phyloP scores from a whole-genome alignment of 768 basidiomycete genomes.

The Hygrophoropsis aurantiaca region DNA sequence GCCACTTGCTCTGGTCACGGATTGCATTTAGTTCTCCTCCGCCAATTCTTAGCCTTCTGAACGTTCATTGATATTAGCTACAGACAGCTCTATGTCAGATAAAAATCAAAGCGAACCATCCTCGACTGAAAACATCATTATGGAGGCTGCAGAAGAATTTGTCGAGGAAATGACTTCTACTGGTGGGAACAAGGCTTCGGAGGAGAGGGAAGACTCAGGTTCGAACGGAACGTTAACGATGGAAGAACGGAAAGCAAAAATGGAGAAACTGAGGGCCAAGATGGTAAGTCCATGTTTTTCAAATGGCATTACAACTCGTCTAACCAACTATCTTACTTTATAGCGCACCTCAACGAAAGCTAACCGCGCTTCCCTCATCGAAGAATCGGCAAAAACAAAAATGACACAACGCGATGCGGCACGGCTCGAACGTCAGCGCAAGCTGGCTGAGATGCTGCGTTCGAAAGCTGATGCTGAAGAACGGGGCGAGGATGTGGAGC shows the following conservation, averaged over 20 bases:
- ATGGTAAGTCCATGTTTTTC: slow-evolving; percentile 60
- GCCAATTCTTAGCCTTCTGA: not conserved
- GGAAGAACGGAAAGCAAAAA: slow-evolving; percentile 75
- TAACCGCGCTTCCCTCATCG: slow-evolving; percentile 83
- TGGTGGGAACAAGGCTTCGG: slow-evolving; percentile 15
- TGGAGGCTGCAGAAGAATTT: slow-evolving; percentile 29
- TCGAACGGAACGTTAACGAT: slow-evolving; percentile 45
- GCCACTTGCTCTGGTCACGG: too few relatives aligned
- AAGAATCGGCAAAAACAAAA: slow-evolving; percentile 80
- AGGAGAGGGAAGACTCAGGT: slow-evolving; percentile 5
- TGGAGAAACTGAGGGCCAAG: slow-evolving; percentile 72
- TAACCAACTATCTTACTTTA: not conserved
- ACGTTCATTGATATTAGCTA: slow-evolving; percentile 12
- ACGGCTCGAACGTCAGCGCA: slow-evolving; percentile 85
- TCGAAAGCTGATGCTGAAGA: slow-evolving; percentile 88
- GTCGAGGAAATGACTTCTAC: slow-evolving; percentile 24
- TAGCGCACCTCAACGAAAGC: slow-evolving; percentile 77
- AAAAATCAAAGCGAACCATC: too few relatives aligned
- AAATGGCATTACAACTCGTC: not conserved
- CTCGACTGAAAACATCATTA: too few relatives aligned
- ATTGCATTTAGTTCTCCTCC: not conserved
- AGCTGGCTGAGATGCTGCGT: slow-evolving; percentile 84
- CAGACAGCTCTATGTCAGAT: slow-evolving; percentile 4
- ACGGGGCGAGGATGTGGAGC: slow-evolving; percentile 86
- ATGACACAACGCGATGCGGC: slow-evolving; percentile 76